These are phyloP conservation scores for Fusarium tanahbumbuense DNA, from an alignment of 2,329 filamentous ascomycete species.

Conservation along the genomic window DNA sequence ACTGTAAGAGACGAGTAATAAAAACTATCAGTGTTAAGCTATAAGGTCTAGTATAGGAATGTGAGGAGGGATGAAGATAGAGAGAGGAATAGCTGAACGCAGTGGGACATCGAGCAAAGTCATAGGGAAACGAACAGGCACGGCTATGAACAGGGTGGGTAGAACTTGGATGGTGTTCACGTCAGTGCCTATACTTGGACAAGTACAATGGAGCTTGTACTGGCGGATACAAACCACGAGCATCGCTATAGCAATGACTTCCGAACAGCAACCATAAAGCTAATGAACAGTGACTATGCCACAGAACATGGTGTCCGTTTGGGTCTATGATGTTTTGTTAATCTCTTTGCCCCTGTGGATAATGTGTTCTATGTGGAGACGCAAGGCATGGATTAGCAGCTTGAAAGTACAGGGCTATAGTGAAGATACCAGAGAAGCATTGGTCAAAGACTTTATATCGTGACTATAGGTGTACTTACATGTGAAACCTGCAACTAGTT, in stretches of 20 bases:
- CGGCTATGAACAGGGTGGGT: neutral
- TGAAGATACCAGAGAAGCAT: no score
- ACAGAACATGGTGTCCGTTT: fast-evolving
- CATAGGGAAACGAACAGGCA: neutral
- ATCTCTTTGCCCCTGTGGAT: fast-evolving
- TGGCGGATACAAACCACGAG: neutral
- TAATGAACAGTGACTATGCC: neutral
- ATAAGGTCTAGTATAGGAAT: neutral
- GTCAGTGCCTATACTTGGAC: neutral
- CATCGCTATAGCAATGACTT: no score
- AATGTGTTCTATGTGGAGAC: neutral
- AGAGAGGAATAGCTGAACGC: neutral
- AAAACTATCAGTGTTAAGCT: no score
- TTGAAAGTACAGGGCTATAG: no score
- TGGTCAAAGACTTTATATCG: no score
- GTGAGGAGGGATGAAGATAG: neutral
- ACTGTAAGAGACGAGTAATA: neutral
- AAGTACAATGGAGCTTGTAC: neutral
- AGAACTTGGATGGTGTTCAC: neutral
- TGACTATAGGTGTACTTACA: no score
- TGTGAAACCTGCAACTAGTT: no score
- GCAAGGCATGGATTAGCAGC: neutral
- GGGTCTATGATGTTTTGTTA: neutral
- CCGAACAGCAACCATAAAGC: no score
- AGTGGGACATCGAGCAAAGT: neutral